Base-by-base conservation (phyloP, 2,329 filamentous ascomycete genomes). In the Exophiala mesophila region DNA sequence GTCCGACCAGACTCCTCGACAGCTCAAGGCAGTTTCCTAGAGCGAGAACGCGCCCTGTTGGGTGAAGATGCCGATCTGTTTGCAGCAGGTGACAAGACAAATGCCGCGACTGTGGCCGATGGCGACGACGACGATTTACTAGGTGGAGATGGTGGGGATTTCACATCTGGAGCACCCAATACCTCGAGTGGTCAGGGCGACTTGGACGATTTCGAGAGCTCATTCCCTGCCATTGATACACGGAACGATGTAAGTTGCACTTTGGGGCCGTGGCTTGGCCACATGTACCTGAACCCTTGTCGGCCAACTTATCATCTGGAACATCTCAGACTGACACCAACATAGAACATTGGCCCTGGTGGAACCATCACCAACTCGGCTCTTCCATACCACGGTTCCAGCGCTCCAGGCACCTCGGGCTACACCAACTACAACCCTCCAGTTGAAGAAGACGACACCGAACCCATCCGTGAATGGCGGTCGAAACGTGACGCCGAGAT, bases 51-150 rank as follows among this genome's bases (percentile, higher is more conserved):
- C 61, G 92, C 88, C 49, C 68, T 83, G 13, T 80, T 98, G 5
- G 92, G 92, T 54, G 92, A 95, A 52, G 92, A 97, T 65, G 92
- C 92, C 47, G 78, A 88, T 57, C 85, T 89, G 70, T 98, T 98
- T 65, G 76, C 83, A 51, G 85, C 85, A 21, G 76, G 80, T 48
- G 80, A 83, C 59, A 87, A 94, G 51, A 63, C 65, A 37, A 59
- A 57, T 64, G 74, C 76, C 43, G 78, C 78, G 29, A 74, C 80
- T 41, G 76, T 74, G 52, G 80, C 83, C 56, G 71, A 78, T 53
- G 75, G 70, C 40, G 80, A 83, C 51, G 84, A 85, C 54, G 81
- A 92, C 59, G 71, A 94, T 45, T 74, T 89, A 38, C 80, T 80
- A 36, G 81, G 78, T 36, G 82, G 73, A 52, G 74, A 68, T 41